A percentile compares a stretch with the other conserved stretches of the same genome.
Conservation (phyloP, 2,329 filamentous ascomycete genomes). For the Tolypocladium capitatum region DNA sequence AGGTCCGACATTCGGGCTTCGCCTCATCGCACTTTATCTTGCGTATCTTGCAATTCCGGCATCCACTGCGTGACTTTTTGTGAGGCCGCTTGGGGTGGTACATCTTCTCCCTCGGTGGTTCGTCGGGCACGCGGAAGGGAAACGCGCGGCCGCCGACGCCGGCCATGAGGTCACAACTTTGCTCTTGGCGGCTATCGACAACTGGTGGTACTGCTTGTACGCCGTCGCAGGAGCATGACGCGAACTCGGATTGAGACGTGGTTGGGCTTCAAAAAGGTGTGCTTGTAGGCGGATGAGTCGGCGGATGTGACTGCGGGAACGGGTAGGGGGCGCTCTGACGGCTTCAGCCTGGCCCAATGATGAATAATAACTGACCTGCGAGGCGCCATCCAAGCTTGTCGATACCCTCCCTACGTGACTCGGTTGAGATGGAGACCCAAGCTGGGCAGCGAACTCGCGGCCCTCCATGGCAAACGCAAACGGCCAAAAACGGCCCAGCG, state of each 20-base stretch:
- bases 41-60: slow-evolving; percentile 39
- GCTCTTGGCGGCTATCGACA: neutral
- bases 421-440: too few relatives aligned
- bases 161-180: neutral
- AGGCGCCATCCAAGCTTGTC: neutral
- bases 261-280: neutral
- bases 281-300: too few relatives aligned
- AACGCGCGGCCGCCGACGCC: neutral
- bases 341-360: neutral
- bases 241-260: neutral
- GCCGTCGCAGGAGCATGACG: neutral
- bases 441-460: neutral
- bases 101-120: slow-evolving; percentile 6
- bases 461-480: neutral
- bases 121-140: neutral
- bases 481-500: neutral
- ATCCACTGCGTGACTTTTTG: slow-evolving; percentile 40
- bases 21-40: slow-evolving; percentile 43
- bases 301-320: neutral
- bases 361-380: neutral
- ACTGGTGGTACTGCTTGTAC: neutral
- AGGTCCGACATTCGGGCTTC: slow-evolving; percentile 35
- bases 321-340: neutral
- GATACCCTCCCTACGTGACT: too few relatives aligned
- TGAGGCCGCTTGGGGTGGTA: slow-evolving; percentile 37